Evolutionary conservation across 225 moss, liverwort and hornwort species (phyloP).

Genomic region (Thuidium tamariscinum): DNA sequence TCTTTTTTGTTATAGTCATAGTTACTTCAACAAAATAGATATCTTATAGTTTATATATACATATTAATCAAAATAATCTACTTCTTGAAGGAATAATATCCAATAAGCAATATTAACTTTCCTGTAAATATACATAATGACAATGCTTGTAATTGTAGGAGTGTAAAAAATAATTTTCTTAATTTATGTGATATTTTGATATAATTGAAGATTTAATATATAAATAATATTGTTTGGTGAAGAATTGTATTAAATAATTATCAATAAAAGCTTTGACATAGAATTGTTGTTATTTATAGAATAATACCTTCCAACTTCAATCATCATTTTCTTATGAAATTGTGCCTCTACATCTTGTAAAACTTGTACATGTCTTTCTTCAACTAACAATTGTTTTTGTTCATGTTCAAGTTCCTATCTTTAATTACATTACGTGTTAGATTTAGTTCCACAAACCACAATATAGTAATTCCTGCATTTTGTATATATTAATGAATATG

Average conservation of each 20-base stretch:
- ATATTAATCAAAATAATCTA: too few relatives aligned
- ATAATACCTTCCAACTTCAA: conserved; percentile 73
- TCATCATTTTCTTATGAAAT: conserved; percentile 73
- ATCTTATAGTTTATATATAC: not conserved
- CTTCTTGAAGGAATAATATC: not conserved
- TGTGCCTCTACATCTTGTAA: conserved; percentile 64
- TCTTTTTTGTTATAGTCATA: too few relatives aligned
- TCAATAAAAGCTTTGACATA: not conserved
- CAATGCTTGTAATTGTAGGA: not conserved
- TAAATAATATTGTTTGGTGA: not conserved
- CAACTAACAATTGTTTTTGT: conserved; percentile 55
- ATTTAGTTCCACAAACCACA: not conserved
- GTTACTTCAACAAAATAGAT: not conserved
- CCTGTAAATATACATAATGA: not conserved
- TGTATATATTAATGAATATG: not conserved
- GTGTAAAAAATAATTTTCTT: not conserved
- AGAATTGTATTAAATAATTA: not conserved
- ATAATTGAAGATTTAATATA: not conserved
- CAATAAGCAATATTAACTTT: not conserved
- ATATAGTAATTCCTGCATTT: too few relatives aligned
- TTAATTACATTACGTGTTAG: not conserved
- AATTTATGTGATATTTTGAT: not conserved
- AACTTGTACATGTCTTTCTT: conserved; percentile 55
- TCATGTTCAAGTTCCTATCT: conserved; percentile 82
- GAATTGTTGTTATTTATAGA: not conserved